phyloP scores from a whole-genome alignment of 305 asterid species.

The Solanum hybrid region DNA sequence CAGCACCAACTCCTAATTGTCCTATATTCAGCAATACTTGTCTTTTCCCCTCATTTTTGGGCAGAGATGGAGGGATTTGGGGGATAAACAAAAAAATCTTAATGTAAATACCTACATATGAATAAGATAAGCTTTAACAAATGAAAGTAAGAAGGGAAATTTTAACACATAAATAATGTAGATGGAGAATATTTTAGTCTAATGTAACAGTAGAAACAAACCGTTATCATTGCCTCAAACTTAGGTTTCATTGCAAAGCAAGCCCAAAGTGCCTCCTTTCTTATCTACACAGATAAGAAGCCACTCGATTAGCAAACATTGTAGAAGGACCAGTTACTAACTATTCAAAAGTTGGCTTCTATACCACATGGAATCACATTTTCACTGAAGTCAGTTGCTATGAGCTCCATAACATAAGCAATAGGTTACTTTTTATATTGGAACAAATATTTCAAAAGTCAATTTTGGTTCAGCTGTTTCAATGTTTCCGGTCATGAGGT shows the following conservation, averaged over 20 bases:
- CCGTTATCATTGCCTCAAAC: slow-evolving; percentile 82
- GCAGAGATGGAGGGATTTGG: background rate
- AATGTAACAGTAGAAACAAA: slow-evolving; percentile 19
- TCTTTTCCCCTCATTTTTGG: background rate
- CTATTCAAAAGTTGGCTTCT: background rate
- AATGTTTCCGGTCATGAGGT: background rate
- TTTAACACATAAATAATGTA: background rate
- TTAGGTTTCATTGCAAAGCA: slow-evolving; percentile 87
- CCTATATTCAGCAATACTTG: background rate
- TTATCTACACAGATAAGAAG: slow-evolving; percentile 39
- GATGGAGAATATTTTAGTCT: background rate
- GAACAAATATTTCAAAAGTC: background rate
- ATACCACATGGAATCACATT: background rate
- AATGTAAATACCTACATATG: background rate
- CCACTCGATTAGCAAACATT: background rate
- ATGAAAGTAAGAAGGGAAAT: background rate
- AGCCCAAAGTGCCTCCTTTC: slow-evolving; percentile 99
- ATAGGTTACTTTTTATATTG: background rate
- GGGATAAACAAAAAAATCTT: background rate
- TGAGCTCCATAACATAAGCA: background rate
- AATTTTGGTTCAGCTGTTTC: background rate
- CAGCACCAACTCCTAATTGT: background rate
- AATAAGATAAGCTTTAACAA: background rate
- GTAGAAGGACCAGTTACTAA: background rate
- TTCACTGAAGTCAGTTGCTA: background rate